Evolutionary conservation across 2,329 filamentous ascomycete species (phyloP), one percentile per base, ranked within the genome.

Genomic region (Nemania bipapillata): DNA sequence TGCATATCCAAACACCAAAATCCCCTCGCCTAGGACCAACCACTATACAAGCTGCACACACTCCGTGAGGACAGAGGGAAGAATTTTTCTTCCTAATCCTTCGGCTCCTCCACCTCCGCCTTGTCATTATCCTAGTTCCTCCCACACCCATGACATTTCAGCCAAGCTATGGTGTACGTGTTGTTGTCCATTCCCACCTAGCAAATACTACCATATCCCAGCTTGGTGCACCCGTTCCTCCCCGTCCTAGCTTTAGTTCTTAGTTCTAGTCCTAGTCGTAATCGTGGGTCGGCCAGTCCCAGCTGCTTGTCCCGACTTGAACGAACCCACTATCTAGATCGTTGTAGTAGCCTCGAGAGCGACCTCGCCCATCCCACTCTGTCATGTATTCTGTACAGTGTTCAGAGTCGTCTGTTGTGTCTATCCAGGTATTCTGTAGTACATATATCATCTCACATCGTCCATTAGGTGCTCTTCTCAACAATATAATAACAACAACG

Each of bases 71-170:
- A 59, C 30, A 55, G 50, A 66, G 58, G 45, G 37, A 58, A 52
- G 68, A 70, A 69, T 52, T 26, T 68, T 50, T 64, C 58, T 61
- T 49, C 50, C 35, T 35, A 58, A 64, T 71, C 69, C 69, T 71
- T 71, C 66, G 69, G 63, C 65, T 73, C 72, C 61, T 71, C 74
- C 71, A 74, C 74, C 69, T 75, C 74, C 73, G 73, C 73, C 70
- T 75, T 71, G 60, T 42, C 53, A 62, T 47, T 57, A 67, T 62
- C 69, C 60, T 58, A 59, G 64, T 55, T 63, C 61, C 59, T 64
- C 53, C 52, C 59, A 59, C 52, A 53, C 64, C 64, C 58, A 58
- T 64, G 49, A 54, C 60, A 64, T 49, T 54, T 56, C 24, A 54
- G 50, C 61, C 65, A 65, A 52, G 24, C 52, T 30, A 30, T 50